These are phyloP conservation scores for Blumeria hordei DNA, from an alignment of 2,329 filamentous ascomycete genomes.

Conservation along the genomic window DNA sequence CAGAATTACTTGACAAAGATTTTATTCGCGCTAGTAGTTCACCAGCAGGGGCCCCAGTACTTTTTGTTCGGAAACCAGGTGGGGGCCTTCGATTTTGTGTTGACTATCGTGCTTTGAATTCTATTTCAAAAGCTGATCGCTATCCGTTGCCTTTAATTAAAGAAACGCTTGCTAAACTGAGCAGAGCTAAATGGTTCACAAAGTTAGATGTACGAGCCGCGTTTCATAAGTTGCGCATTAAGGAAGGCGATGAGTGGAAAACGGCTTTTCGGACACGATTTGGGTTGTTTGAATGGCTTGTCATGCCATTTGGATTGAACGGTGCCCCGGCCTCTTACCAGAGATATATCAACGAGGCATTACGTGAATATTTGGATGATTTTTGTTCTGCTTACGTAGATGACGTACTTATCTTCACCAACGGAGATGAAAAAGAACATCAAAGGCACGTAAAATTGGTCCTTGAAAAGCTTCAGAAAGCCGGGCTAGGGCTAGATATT, in stretches of 20 bases:
- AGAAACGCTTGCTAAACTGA: background rate
- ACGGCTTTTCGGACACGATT: background rate
- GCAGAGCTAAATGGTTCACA: background rate
- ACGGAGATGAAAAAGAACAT: background rate
- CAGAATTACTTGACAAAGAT: background rate
- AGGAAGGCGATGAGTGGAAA: background rate
- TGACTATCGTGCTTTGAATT: background rate
- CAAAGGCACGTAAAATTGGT: background rate
- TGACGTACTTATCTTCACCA: background rate
- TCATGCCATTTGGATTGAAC: constrained; percentile 2
- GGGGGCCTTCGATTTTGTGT: background rate
- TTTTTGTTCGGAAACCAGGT: background rate
- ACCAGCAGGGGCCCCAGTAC: background rate
- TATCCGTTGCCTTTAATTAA: constrained; percentile 2
- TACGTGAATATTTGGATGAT: background rate
- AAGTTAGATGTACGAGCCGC: background rate
- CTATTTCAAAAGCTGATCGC: background rate
- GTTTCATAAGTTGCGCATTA: constrained; percentile 1
- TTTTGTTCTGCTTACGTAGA: background rate
- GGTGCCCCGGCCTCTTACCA: constrained; percentile 1
- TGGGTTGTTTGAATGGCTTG: background rate
- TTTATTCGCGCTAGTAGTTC: background rate
- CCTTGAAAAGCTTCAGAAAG: background rate
- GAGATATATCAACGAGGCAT: background rate
- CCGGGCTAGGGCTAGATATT: background rate